phyloP scores from a whole-genome alignment of 2,329 filamentous ascomycete species.

The Metarhizium humberi region DNA sequence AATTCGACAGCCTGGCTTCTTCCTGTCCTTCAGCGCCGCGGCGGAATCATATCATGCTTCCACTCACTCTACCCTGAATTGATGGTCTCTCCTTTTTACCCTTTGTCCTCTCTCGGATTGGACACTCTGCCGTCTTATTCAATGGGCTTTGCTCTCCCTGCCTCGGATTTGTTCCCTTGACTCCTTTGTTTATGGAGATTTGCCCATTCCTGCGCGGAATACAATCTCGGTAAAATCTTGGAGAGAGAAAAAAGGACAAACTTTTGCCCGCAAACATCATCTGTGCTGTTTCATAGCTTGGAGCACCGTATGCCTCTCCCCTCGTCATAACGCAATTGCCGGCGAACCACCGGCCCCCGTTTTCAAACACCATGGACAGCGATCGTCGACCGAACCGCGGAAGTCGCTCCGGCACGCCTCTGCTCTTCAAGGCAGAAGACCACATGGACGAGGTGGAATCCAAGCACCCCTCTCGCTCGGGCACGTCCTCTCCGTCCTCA shows the following conservation, averaged over 20 bases:
- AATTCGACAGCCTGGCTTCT: not conserved
- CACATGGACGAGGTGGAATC: conserved; percentile 14
- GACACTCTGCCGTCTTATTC: too few relatives aligned
- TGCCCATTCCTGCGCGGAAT: not conserved
- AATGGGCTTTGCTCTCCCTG: too few relatives aligned
- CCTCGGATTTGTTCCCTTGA: not conserved
- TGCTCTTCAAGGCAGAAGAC: conserved; percentile 12
- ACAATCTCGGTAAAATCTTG: not conserved
- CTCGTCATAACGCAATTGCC: not conserved
- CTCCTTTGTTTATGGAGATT: not conserved
- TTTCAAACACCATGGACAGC: conserved; percentile 3
- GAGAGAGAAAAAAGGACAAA: too few relatives aligned
- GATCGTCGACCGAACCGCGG: conserved; percentile 7
- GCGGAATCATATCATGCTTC: conserved; percentile 16
- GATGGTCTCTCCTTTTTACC: not conserved
- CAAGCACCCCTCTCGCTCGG: conserved; percentile 11
- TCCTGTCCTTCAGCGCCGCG: conserved; percentile 9
- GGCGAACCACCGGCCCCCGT: not conserved
- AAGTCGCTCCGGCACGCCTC: conserved; percentile 9
- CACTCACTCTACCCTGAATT: not conserved
- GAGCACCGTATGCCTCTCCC: not conserved
- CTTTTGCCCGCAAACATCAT: too few relatives aligned
- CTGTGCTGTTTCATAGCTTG: too few relatives aligned
- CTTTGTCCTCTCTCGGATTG: too few relatives aligned
- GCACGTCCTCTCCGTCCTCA: conserved; percentile 15